phyloP scores from a whole-genome alignment of 139 green algal genomes.

The Trebouxia sp. region DNA sequence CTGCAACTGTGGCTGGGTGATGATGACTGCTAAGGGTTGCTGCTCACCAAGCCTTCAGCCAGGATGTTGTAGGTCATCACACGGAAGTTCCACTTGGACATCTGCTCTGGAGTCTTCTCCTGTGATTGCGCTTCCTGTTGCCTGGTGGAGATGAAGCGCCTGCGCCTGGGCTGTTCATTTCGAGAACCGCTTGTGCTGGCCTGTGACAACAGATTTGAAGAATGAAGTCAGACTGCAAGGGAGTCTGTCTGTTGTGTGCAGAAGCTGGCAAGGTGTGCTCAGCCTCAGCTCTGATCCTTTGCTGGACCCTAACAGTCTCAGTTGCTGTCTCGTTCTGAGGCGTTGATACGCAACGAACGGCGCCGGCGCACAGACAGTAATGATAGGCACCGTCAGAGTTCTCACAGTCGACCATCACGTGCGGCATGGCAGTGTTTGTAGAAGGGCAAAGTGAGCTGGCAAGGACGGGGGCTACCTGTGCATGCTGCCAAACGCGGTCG shows the following conservation, averaged over 20 bases:
- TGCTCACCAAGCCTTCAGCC: slow-evolving; percentile 59
- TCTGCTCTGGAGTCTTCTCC: not conserved
- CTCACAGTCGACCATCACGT: not conserved
- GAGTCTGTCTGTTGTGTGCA: not conserved
- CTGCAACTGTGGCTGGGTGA: no score
- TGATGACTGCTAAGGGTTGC: not conserved
- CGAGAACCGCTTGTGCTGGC: not conserved
- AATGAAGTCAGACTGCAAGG: not conserved
- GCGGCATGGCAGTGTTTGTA: no score
- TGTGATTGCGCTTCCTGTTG: not conserved
- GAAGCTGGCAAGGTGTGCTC: no score
- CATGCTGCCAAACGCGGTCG: slow-evolving; percentile 22
- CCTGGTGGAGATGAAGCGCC: no score
- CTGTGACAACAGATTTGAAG: not conserved
- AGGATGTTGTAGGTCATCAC: slow-evolving; percentile 88
- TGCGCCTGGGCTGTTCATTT: not conserved
- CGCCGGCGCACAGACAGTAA: no score
- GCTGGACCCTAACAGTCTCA: no score
- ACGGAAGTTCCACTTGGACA: slow-evolving; percentile 40
- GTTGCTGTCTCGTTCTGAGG: no score
- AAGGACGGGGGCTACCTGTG: no score
- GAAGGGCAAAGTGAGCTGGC: no score
- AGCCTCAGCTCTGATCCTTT: no score
- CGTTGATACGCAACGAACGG: no score
- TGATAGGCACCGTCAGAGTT: no score